Conservation (phyloP, 176 grass and related monocot genomes). For the Zoysia pacifica region DNA sequence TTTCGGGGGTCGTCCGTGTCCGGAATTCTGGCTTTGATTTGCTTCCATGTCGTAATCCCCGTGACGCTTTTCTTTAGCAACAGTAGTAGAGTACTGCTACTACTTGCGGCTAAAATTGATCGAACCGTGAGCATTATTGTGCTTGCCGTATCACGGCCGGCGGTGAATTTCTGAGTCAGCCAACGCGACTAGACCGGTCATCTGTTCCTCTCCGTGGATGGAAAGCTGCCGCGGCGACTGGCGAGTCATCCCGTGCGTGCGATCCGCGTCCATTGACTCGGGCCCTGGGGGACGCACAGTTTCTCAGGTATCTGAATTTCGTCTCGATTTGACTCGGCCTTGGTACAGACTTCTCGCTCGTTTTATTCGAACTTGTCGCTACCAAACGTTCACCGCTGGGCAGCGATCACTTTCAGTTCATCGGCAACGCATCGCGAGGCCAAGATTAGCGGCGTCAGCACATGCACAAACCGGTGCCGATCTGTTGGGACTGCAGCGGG, state of each 20-base stretch:
- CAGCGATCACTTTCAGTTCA: no score
- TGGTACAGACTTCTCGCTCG: neutral
- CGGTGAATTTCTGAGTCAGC: constrained; percentile 23
- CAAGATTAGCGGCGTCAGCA: no score
- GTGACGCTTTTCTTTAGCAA: neutral
- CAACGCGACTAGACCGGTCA: constrained; percentile 26
- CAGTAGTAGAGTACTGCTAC: no score
- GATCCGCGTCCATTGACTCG: neutral
- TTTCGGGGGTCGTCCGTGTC: neutral
- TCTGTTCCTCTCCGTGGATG: neutral
- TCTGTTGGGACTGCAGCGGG: neutral
- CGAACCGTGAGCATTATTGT: neutral
- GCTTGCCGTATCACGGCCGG: constrained; percentile 19
- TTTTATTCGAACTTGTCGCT: neutral
- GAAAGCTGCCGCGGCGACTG: neutral
- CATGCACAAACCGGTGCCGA: neutral
- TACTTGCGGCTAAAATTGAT: neutral
- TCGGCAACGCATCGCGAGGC: no score
- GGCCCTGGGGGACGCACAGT: neutral
- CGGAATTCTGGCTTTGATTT: neutral
- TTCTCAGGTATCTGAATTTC: neutral
- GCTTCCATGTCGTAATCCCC: neutral
- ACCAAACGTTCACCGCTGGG: no score
- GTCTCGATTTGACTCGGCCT: neutral
- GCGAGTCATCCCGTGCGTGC: neutral